Evolutionary conservation across 805 yeast species (phyloP).

Genomic region (Pichia occidentalis): DNA sequence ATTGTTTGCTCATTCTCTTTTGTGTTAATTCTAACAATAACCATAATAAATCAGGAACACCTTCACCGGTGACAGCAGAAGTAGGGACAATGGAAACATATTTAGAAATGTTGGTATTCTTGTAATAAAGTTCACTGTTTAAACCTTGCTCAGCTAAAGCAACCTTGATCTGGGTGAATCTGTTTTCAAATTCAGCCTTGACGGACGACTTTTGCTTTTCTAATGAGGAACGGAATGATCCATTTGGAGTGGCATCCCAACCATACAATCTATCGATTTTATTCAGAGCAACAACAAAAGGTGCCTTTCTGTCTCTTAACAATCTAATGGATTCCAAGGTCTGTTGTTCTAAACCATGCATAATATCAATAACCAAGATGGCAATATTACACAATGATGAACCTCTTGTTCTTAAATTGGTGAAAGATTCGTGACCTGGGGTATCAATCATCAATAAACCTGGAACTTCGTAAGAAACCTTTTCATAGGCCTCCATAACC

Average conservation of each 20-base stretch:
- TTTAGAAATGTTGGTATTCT: slow-evolving; percentile 88
- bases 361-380: slow-evolving; percentile 93
- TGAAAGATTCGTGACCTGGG: slow-evolving; percentile 99
- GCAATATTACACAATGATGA: slow-evolving; percentile 99
- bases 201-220: slow-evolving; percentile 77
- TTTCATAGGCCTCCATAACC: slow-evolving; percentile 82
- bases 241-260: slow-evolving; percentile 87
- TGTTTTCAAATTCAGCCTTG: slow-evolving; percentile 84
- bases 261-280: slow-evolving; percentile 96
- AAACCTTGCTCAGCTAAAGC: slow-evolving; percentile 97
- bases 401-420: slow-evolving; percentile 97
- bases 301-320: slow-evolving; percentile 95
- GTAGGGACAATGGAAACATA: slow-evolving; percentile 97
- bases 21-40: slow-evolving; percentile 91
- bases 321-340: slow-evolving; percentile 89
- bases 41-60: slow-evolving; percentile 98
- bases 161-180: slow-evolving; percentile 77
- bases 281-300: slow-evolving; percentile 94
- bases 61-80: slow-evolving; percentile 98
- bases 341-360: slow-evolving; percentile 99
- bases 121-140: slow-evolving; percentile 93
- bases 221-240: slow-evolving; percentile 92
- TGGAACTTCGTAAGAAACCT: slow-evolving; percentile 87
- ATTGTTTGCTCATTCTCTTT: slow-evolving; percentile 97
- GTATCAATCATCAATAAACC: slow-evolving; percentile 96